These are phyloP conservation scores for Kazachstania psychrophila DNA, from an alignment of 805 yeast genomes.

Conservation along the genomic window DNA sequence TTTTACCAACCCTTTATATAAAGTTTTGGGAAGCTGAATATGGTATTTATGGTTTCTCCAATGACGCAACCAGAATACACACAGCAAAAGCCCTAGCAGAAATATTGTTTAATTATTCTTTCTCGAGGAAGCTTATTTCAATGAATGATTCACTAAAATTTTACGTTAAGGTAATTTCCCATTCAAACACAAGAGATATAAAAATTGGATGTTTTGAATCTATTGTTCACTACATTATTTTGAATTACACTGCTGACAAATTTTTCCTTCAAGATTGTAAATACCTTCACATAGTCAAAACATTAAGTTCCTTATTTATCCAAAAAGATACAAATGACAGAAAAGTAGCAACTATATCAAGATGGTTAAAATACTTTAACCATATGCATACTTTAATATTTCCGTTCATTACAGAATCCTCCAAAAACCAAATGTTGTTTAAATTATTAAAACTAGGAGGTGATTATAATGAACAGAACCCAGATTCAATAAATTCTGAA, in stretches of 20 bases:
- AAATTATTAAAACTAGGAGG: slow-evolving; percentile 9
- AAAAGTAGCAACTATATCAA: slow-evolving; percentile 15
- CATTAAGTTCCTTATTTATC: slow-evolving; percentile 23
- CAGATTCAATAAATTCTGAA: too few relatives aligned
- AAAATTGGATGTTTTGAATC: slow-evolving; percentile 32
- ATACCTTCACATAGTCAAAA: slow-evolving; percentile 21
- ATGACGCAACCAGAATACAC: slow-evolving; percentile 18
- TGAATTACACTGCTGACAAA: slow-evolving; percentile 22
- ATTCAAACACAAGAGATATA: slow-evolving; percentile 17
- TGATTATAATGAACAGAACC: background rate
- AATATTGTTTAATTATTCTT: slow-evolving; percentile 24
- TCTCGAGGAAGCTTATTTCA: slow-evolving; percentile 9
- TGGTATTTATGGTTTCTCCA: slow-evolving; percentile 24
- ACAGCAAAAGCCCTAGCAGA: slow-evolving; percentile 33
- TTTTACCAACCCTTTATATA: slow-evolving; percentile 11
- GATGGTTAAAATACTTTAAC: slow-evolving; percentile 19
- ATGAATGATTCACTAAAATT: slow-evolving; percentile 17
- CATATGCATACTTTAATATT: slow-evolving; percentile 17
- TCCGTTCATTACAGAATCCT: slow-evolving; percentile 29
- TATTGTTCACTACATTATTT: slow-evolving; percentile 27
- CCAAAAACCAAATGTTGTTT: slow-evolving; percentile 27
- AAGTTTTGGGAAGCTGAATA: slow-evolving; percentile 21
- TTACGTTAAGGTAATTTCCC: slow-evolving; percentile 16
- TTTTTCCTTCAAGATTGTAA: slow-evolving; percentile 21
- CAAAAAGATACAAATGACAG: slow-evolving; percentile 14